Evolutionary conservation across 2,329 filamentous ascomycete species (phyloP), one percentile per base, ranked within the genome.

Genomic region (Esteya vermicola): DNA sequence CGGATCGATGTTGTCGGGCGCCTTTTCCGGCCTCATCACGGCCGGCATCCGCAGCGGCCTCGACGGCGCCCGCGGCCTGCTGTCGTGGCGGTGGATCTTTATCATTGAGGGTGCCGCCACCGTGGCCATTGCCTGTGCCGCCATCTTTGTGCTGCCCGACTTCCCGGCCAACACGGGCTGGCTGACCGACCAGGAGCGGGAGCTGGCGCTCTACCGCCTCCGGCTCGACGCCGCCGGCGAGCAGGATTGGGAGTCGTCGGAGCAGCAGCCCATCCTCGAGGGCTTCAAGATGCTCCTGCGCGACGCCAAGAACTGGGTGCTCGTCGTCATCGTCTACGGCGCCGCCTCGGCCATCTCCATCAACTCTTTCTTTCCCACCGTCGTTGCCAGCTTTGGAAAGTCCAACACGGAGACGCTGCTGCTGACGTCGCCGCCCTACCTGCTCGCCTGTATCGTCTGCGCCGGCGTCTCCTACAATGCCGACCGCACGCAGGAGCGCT

Each of bases 341-440:
- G 72, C 75, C 44, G 70, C 65, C 8, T 59, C 64, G 38, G 50
- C 48, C 21, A 72, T 66, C 36, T 72, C 71, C 8, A 72, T 81
- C 10, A 79, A 72, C 26, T 79, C 77, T 55, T 81, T 81, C 61
- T 78, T 81, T 57, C 76, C 76, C 31, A 80, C 79, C 0, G 77
- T 51, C 41, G 79, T 85, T 36, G 62, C 67, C 43, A 80, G 77
- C 6, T 67, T 85, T 2, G 68, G 72, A 14, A 81, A 78, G 54
- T 65, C 58, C 42, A 62, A 66, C 14, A 72, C 78, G 36, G 58
- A 64, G 23, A 74, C 78, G 0, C 66, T 81, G 4, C 65, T 81
- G 14, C 62, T 82, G 39, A 80, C 76, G 0, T 70, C 69, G 0
- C 79, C 79, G 1, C 77, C 77, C 2, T 82, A 81, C 52, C 68